These are phyloP conservation scores for Ogataea nonfermentans DNA, from an alignment of 805 yeast species.

Conservation along the genomic window DNA sequence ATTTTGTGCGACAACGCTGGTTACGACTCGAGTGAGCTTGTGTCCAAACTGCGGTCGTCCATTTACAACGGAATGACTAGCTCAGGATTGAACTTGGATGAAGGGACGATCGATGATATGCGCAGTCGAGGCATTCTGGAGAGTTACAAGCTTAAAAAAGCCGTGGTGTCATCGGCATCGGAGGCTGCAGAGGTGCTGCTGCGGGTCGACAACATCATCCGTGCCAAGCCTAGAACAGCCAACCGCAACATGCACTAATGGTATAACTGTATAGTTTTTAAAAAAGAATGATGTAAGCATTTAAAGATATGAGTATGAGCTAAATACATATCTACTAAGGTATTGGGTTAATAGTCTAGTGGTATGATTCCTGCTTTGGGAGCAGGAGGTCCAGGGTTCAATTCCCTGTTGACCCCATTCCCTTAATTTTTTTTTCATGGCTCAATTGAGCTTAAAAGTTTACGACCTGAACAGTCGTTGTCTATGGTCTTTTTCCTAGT, in stretches of 20 bases:
- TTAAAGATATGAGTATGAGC: no score
- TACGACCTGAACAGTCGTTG: no score
- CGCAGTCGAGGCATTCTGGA: constrained; percentile 91
- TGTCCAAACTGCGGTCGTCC: constrained; percentile 84
- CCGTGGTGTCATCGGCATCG: constrained; percentile 93
- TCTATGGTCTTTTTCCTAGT: no score
- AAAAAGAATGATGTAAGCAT: no score
- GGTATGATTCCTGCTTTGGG: constrained; percentile 58
- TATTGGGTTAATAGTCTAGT: constrained; percentile 42
- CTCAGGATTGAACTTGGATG: constrained; percentile 84
- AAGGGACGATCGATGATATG: constrained; percentile 89
- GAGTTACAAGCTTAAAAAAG: constrained; percentile 84
- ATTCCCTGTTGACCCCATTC: constrained; percentile 40
- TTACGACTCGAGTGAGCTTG: constrained; percentile 87
- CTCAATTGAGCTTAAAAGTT: no score
- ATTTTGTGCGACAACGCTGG: constrained; percentile 98
- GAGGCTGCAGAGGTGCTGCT: constrained; percentile 96
- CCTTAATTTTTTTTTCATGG: constrained; percentile 11
- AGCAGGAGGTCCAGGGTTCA: constrained; percentile 55
- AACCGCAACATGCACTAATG: constrained; percentile 48
- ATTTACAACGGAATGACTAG: constrained; percentile 90
- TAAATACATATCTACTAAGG: not conserved
- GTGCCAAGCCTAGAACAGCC: constrained; percentile 97
- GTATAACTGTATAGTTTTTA: no score
- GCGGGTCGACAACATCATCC: constrained; percentile 93